These are phyloP conservation scores for Rutstroemia sydowiana DNA, from an alignment of 2,329 filamentous ascomycete genomes.

Conservation along the genomic window DNA sequence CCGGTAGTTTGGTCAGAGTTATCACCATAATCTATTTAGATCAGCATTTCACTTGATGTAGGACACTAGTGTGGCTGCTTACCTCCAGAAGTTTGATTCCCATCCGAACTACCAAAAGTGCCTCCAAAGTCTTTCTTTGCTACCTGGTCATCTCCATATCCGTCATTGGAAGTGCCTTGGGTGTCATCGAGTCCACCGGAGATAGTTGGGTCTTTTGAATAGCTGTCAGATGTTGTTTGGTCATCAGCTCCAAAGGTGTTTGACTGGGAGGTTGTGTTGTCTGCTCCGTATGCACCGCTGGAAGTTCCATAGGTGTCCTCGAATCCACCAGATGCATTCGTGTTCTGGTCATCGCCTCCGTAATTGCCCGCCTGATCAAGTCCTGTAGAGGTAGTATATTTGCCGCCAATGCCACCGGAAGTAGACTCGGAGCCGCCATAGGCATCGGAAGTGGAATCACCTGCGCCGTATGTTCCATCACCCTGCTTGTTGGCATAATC, in stretches of 20 bases:
- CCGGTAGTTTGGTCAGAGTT: background rate
- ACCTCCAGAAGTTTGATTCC: background rate
- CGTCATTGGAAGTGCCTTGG: background rate
- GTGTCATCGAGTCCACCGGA: background rate
- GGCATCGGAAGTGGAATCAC: background rate
- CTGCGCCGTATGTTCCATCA: background rate
- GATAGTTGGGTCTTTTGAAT: background rate
- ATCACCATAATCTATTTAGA: background rate
- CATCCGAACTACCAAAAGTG: background rate
- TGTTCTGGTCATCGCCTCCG: background rate
- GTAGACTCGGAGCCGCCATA: background rate
- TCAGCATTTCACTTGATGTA: background rate
- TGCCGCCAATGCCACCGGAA: background rate
- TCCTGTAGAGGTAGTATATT: background rate
- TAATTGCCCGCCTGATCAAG: background rate
- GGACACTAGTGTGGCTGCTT: background rate
- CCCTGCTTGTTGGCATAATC: background rate
- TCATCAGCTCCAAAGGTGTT: background rate
- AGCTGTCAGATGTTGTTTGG: background rate
- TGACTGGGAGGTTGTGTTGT: background rate
- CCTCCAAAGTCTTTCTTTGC: background rate
- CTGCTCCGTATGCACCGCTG: background rate
- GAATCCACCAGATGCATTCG: background rate
- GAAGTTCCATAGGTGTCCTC: background rate
- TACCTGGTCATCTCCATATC: background rate